These are phyloP conservation scores for Tuber aestivum DNA, from an alignment of 495 filamentous ascomycete genomes.

Conservation along the genomic window DNA sequence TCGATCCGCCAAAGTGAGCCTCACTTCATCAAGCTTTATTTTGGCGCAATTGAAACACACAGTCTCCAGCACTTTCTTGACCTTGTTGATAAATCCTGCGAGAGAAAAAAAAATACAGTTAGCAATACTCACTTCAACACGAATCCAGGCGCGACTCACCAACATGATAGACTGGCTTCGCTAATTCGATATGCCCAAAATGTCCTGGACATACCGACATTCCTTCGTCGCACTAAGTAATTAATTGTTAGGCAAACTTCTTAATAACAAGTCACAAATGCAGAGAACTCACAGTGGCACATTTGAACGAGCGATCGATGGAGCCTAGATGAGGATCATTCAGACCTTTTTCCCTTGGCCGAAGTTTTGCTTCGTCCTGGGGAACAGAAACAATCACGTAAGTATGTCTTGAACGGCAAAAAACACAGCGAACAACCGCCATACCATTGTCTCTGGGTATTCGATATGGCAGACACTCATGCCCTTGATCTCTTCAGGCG, in stretches of 20 bases:
- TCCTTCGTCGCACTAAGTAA: slow-evolving; percentile 65
- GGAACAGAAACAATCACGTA: slow-evolving; percentile 11
- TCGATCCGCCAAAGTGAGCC: slow-evolving; percentile 55
- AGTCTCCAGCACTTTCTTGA: slow-evolving; percentile 95
- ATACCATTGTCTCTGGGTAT: slow-evolving; percentile 93
- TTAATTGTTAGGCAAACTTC: slow-evolving; percentile 6
- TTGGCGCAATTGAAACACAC: slow-evolving; percentile 98
- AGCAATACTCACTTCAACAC: slow-evolving; percentile 2
- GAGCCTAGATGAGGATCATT: slow-evolving; percentile 93
- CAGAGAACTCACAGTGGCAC: slow-evolving; percentile 56
- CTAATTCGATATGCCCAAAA: slow-evolving; percentile 96
- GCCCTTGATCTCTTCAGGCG: slow-evolving; percentile 94
- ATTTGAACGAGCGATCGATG: slow-evolving; percentile 88
- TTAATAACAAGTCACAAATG: not conserved
- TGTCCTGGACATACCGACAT: slow-evolving; percentile 95
- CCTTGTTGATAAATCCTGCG: slow-evolving; percentile 85
- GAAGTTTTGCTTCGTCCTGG: slow-evolving; percentile 77
- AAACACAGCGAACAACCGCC: slow-evolving; percentile 34
- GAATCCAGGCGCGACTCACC: slow-evolving; percentile 45
- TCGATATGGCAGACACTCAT: slow-evolving; percentile 91
- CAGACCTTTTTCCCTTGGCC: slow-evolving; percentile 78
- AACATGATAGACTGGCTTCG: slow-evolving; percentile 88
- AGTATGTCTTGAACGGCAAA: slow-evolving; percentile 16
- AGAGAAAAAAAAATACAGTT: slow-evolving; percentile 41
- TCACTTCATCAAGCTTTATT: slow-evolving; percentile 89